Evolutionary conservation across 345 rosid genomes (phyloP).

Genomic region (Leavenworthia alabamica): DNA sequence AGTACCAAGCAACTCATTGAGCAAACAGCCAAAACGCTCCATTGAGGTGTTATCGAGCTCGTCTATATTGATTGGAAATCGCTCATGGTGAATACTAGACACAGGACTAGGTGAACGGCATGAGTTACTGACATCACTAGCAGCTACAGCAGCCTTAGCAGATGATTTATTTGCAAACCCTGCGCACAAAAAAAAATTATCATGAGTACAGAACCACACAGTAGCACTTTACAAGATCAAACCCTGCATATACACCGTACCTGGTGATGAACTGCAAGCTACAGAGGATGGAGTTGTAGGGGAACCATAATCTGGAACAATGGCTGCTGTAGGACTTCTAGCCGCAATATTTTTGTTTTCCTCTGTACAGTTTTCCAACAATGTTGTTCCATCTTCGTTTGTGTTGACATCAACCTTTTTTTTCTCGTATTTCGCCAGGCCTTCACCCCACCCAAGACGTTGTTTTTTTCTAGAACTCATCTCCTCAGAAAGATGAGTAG

Average conservation of each 20-base stretch:
- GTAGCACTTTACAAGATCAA: no score
- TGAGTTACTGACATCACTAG: conserved; percentile 46
- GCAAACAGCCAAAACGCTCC: conserved; percentile 50
- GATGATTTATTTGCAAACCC: conserved; percentile 63
- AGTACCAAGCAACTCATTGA: conserved; percentile 56
- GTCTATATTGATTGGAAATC: conserved; percentile 55
- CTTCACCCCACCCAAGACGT: conserved; percentile 97
- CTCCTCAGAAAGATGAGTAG: conserved; percentile 50
- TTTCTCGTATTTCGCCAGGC: conserved; percentile 91
- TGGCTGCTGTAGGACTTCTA: conserved; percentile 55
- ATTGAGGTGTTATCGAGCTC: conserved; percentile 51
- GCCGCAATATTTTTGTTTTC: conserved; percentile 44
- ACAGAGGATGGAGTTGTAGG: conserved; percentile 93
- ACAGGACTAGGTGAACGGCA: conserved; percentile 55
- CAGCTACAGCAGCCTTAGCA: conserved; percentile 42
- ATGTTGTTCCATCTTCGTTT: conserved; percentile 38
- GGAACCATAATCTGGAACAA: conserved; percentile 60
- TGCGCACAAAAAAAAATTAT: conserved; percentile 28
- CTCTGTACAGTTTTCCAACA: conserved; percentile 33
- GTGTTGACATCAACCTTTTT: conserved; percentile 65
- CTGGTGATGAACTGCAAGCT: conserved; percentile 86
- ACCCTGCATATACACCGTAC: conserved; percentile 41
- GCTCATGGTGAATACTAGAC: conserved; percentile 50
- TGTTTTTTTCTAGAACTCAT: conserved; percentile 69
- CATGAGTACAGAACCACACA: background rate